phyloP scores from a whole-genome alignment of 140 eudicot species.

The Flaveria floridana region DNA sequence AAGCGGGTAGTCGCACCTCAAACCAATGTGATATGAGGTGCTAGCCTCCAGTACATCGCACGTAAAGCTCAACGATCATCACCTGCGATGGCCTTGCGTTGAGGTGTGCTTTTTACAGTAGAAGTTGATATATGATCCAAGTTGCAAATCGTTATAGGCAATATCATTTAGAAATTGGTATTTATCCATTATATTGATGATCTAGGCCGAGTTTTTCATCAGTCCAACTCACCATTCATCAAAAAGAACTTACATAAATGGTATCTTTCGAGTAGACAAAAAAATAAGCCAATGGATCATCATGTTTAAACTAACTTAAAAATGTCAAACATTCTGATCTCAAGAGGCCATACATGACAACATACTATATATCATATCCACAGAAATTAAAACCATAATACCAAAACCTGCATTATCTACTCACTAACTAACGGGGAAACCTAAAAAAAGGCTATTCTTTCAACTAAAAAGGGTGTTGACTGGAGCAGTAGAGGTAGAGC shows the following conservation, averaged over 20 bases:
- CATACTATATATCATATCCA: conserved; percentile 15
- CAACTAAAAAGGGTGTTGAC: conserved; percentile 21
- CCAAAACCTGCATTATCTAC: conserved; percentile 17
- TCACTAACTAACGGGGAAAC: conserved; percentile 10
- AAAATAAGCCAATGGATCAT: conserved; percentile 24
- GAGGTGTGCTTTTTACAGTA: neutral
- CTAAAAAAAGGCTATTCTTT: neutral
- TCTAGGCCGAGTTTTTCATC: neutral
- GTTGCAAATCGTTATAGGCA: neutral
- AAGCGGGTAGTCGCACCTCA: neutral
- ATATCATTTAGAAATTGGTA: neutral
- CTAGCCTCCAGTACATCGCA: neutral
- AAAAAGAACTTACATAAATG: neutral
- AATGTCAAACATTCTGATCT: conserved; percentile 23
- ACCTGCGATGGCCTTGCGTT: neutral
- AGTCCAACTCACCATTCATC: neutral
- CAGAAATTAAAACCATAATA: neutral
- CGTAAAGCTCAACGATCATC: neutral
- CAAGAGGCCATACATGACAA: conserved; percentile 28
- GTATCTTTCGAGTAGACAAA: neutral
- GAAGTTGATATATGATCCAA: too few relatives aligned
- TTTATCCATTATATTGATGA: neutral
- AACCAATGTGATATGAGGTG: neutral
- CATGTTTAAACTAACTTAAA: conserved; percentile 16
- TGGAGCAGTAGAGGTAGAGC: conserved; percentile 6